Evolutionary conservation across 257 asterid genomes (phyloP), one percentile per base, ranked within the genome.

Genomic region (Jasminum sambac): DNA sequence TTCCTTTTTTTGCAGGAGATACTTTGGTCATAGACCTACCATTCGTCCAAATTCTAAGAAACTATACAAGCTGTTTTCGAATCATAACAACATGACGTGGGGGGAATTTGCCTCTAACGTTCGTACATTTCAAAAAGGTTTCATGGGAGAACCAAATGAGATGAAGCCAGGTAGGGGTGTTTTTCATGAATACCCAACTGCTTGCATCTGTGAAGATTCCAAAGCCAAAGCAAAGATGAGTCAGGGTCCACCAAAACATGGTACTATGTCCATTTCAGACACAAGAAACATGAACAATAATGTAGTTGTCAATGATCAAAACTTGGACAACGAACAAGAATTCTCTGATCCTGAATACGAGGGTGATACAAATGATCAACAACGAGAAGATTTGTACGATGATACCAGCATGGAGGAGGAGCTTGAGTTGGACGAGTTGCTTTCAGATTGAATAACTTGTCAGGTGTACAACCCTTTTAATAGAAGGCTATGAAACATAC

Each of bases 131-230:
- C 99, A 91, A 78, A 87, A 77, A 66, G 96, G 97, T 68, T 95
- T 91, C 68, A 91, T 95, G 93, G 99, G 99, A 75, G 95, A 76
- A 57, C 98, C 99, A n/a, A 82, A 83, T 77, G 99, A 94, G 85
- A 83, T 86, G 76, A 87, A 89, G 77, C 87, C 96, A 0, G 99
- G 99, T 40, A 86, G 96, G 79, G 99, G 99, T 36, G 97, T 58
- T 30, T 95, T 95, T 81, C 98, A 91, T 23, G 99, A 91, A 78
- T 86, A 88, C 66, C 99, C 99, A 25, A 76, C 97, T 67, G n/a
- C 95, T 64, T 95, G 99, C 84, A 90, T 95, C 13, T 95, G 99
- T 79, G 92, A 88, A 80, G 85, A 87, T 48, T 44, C 92, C 2
- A 88, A 77, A 41, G 90, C 89, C 63, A 81, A 81, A 73, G 64